Conservation (phyloP, 176 grass and related monocot genomes). For the Urochloa ruziziensis region DNA sequence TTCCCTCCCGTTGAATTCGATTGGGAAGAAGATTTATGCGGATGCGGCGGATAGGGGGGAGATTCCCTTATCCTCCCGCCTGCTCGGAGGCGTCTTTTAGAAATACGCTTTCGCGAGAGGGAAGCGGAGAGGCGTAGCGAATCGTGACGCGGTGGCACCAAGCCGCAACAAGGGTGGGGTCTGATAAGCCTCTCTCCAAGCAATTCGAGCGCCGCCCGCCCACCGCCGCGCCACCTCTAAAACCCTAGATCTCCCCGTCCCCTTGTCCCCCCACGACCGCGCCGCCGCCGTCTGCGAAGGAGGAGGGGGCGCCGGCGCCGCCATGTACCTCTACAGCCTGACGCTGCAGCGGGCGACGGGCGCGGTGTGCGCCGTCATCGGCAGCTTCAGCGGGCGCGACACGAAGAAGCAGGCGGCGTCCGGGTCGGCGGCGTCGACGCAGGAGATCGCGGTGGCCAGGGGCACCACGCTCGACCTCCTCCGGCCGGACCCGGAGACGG, state of each 20-base stretch:
- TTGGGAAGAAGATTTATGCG: no score
- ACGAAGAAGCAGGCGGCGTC: slow-evolving; percentile 47
- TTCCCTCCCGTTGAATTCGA: background rate
- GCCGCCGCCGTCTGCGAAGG: background rate
- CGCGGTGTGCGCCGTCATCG: slow-evolving; percentile 74
- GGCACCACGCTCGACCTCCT: slow-evolving; percentile 77
- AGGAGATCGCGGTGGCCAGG: slow-evolving; percentile 84
- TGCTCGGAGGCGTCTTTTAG: background rate
- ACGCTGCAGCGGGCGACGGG: slow-evolving; percentile 80
- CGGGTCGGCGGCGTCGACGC: slow-evolving; percentile 37
- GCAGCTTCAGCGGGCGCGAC: slow-evolving; percentile 88
- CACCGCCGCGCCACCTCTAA: slow-evolving; percentile 20
- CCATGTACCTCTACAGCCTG: slow-evolving; percentile 89
- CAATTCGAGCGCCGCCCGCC: slow-evolving; percentile 11
- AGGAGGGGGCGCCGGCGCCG: background rate
- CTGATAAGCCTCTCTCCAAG: background rate
- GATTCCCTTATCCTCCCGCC: slow-evolving; percentile 33
- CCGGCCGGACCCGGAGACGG: slow-evolving; percentile 72
- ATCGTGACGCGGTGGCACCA: background rate
- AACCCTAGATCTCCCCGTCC: slow-evolving; percentile 55
- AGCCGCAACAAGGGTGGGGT: background rate
- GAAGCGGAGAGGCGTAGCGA: background rate
- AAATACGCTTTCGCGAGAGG: background rate
- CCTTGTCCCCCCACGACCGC: background rate
- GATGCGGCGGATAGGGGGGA: background rate